phyloP scores from a whole-genome alignment of 2,329 filamentous ascomycete genomes.

The Colletotrichum sp. region DNA sequence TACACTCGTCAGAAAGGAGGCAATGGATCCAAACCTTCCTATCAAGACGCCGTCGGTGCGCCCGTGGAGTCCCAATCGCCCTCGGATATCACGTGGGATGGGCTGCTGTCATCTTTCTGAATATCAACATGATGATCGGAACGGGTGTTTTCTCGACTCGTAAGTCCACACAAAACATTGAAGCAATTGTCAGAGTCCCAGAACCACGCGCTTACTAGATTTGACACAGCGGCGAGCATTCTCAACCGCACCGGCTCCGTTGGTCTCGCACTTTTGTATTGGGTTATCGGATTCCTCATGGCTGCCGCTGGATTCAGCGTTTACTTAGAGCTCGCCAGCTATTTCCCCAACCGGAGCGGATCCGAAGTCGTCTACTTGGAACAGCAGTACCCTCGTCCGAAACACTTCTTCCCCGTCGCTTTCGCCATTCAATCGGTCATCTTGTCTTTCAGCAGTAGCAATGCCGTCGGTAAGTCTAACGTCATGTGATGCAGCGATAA shows the following conservation, averaged over 20 bases:
- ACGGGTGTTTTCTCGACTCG: conserved; percentile 70
- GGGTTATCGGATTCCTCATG: conserved; percentile 66
- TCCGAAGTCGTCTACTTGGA: conserved; percentile 72
- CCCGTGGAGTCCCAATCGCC: conserved; percentile 64
- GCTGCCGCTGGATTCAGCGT: conserved; percentile 58
- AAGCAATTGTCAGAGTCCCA: background rate
- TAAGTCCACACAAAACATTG: conserved; percentile 35
- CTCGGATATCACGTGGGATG: conserved; percentile 63
- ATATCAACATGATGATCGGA: conserved; percentile 67
- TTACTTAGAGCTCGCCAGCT: conserved; percentile 68
- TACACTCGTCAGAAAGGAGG: conserved; percentile 46
- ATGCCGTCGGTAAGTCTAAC: conserved; percentile 53
- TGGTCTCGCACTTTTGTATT: conserved; percentile 66
- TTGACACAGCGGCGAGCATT: conserved; percentile 56
- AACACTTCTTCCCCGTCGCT: conserved; percentile 66
- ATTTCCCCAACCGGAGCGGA: conserved; percentile 70
- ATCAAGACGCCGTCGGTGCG: conserved; percentile 66
- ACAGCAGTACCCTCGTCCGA: conserved; percentile 68
- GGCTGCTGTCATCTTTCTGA: conserved; percentile 62
- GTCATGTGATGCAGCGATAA: background rate
- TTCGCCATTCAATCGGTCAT: conserved; percentile 69
- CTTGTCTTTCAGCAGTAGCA: conserved; percentile 69
- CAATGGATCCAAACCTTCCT: conserved; percentile 54
- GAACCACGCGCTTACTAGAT: background rate
- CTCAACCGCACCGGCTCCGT: conserved; percentile 64